A percentile compares a stretch with the other conserved stretches of the same genome.
phyloP scores from a whole-genome alignment of 768 basidiomycete species.

The Tricholoma saponaceum region DNA sequence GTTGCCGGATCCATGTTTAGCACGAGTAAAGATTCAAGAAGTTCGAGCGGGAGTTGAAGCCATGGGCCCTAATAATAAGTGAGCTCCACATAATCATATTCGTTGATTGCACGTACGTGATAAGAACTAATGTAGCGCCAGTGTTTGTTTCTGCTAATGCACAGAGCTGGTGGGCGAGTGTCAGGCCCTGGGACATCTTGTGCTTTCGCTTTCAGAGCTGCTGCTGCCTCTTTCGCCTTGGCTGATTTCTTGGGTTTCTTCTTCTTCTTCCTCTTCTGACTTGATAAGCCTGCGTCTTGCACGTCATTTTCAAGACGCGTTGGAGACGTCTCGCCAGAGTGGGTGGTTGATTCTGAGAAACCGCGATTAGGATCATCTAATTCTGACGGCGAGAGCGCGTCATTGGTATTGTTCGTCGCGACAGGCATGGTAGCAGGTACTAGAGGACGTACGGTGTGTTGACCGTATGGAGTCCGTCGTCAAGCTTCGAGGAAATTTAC shows the following conservation, averaged over 20 bases:
- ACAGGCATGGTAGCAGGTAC: slow-evolving; percentile 1
- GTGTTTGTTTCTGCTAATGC: slow-evolving; percentile 91
- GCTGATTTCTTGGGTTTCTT: slow-evolving; percentile 57
- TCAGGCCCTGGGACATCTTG: slow-evolving; percentile 32
- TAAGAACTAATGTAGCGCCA: slow-evolving; percentile 93
- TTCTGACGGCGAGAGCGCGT: slow-evolving; percentile 6
- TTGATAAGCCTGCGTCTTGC: slow-evolving; percentile 17
- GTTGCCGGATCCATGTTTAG: slow-evolving; percentile 77
- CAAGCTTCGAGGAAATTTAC: not conserved
- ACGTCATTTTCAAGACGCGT: slow-evolving; percentile 18
- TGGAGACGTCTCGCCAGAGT: slow-evolving; percentile 29
- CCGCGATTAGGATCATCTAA: slow-evolving; percentile 5
- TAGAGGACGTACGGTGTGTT: not conserved
- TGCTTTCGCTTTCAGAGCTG: slow-evolving; percentile 24
- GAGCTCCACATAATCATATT: slow-evolving; percentile 11
- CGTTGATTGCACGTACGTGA: slow-evolving; percentile 52
- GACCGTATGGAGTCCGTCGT: not conserved
- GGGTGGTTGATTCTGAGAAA: slow-evolving; percentile 10
- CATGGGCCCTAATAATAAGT: slow-evolving; percentile 68
- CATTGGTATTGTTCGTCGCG: not conserved
- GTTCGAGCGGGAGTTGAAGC: slow-evolving; percentile 84
- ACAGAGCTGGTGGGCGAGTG: slow-evolving; percentile 61
- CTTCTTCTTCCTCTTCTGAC: slow-evolving; percentile 68
- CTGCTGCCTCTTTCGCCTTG: slow-evolving; percentile 37
- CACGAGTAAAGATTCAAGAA: slow-evolving; percentile 75